Conservation (phyloP, 1,284 basidiomycete genomes). For the Exsudoporus floridanus region DNA sequence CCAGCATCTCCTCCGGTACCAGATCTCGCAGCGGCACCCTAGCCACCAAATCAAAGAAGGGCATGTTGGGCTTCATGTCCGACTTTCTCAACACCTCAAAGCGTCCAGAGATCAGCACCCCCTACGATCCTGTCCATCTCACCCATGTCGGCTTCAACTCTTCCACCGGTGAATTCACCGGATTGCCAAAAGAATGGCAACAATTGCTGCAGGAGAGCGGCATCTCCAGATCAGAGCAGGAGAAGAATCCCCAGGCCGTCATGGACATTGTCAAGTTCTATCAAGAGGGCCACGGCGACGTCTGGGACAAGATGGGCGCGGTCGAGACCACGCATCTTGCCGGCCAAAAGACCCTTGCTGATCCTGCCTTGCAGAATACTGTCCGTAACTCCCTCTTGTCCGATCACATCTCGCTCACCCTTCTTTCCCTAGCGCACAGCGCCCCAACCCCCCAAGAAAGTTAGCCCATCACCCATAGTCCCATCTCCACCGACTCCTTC, state of each 20-base stretch:
- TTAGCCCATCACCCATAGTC: constrained; percentile 35
- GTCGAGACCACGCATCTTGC: constrained; percentile 24
- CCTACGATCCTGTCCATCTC: constrained; percentile 99
- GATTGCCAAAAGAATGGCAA: constrained; percentile 99
- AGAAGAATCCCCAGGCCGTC: constrained; percentile 96
- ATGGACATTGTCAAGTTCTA: constrained; percentile 99
- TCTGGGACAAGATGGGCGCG: constrained; percentile 81
- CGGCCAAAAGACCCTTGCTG: constrained; percentile 36
- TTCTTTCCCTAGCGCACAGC: constrained; percentile 43
- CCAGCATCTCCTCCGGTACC: constrained; percentile 35
- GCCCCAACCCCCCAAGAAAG: constrained; percentile 58
- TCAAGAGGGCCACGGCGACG: constrained; percentile 80
- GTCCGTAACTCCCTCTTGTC: constrained; percentile 40
- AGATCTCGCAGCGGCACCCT: constrained; percentile 65
- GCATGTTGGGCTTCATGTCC: constrained; percentile 74
- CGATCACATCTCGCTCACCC: constrained; percentile 16
- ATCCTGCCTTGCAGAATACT: constrained; percentile 51
- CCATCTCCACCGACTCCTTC: constrained; percentile 36
- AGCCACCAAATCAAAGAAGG: constrained; percentile 67
- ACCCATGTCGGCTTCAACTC: constrained; percentile 99
- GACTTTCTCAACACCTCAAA: constrained; percentile 81
- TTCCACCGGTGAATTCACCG: constrained; percentile 97
- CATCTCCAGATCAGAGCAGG: constrained; percentile 93
- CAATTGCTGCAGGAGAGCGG: constrained; percentile 95
- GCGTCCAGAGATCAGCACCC: constrained; percentile 93